A percentile compares a stretch with the other conserved stretches of the same genome.
Evolutionary conservation across 2,329 filamentous ascomycete species (phyloP).

Genomic region (Paraconiothyrium sp.): DNA sequence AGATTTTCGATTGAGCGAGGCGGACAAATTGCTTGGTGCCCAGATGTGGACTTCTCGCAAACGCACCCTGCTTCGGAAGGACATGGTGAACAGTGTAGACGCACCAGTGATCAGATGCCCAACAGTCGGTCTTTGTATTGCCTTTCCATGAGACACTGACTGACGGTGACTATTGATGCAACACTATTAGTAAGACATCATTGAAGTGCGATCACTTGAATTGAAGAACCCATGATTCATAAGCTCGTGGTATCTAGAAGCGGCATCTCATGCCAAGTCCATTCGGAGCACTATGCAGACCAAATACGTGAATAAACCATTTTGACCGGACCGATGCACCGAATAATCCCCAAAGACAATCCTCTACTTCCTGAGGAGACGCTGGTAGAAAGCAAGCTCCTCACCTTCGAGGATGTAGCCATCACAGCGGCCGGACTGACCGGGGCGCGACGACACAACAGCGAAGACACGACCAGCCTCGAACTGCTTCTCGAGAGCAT

Average conservation of each 20-base stretch:
- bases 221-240: constrained; percentile 48
- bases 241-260: constrained; percentile 53
- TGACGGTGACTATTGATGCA: too few species aligned
- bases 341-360: constrained; percentile 49
- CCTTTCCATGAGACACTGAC: too few species aligned
- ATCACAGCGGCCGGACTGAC: constrained; percentile 95
- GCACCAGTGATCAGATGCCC: too few species aligned
- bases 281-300: constrained; percentile 52
- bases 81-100: too few species aligned
- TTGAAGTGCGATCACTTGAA: constrained; percentile 33
- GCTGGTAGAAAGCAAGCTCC: constrained; percentile 99
- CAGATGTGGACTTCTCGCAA: too few species aligned
- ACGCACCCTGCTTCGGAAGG: too few species aligned
- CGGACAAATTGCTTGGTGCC: too few species aligned
- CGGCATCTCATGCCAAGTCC: constrained; percentile 49
- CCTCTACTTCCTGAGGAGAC: constrained; percentile 96
- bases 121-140: too few species aligned
- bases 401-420: constrained; percentile 99
- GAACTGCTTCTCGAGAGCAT: constrained; percentile 95
- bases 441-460: constrained; percentile 89
- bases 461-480: constrained; percentile 98
- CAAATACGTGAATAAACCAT: constrained; percentile 54
- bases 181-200: background rate
- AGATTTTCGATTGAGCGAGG: too few species aligned
- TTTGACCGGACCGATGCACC: constrained; percentile 54